Base-by-base conservation (phyloP, 2,329 filamentous ascomycete species). In the Sporothrix mexicana region DNA sequence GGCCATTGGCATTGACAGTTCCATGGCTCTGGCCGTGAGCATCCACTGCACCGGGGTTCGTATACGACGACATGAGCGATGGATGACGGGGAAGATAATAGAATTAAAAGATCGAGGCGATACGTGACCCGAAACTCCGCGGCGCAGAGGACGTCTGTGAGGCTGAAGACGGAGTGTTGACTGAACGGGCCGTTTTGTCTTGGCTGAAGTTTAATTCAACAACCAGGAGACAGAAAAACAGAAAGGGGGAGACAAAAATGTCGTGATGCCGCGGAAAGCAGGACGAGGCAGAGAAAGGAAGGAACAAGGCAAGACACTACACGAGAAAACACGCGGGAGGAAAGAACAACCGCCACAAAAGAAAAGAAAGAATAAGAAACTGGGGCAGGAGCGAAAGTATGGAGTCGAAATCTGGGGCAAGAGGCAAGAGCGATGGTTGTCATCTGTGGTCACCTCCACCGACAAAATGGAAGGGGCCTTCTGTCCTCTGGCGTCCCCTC, bases 261-360 rank as follows among this genome's bases (percentile, higher is more conserved):
- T 47, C 61, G 66, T 49, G 66, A 69, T 69, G 17, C 30, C 66
- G 66, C 66, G 66, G 66, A 68, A 55, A n/a, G 36, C 15, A 69
- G 49, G 66, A 53, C 30, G 25, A 55, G 66, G 66, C 66, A 23
- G 66, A n/a, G 30, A 69, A 55, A 36, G 30, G 25, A 30, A 51
- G 20, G 30, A 68, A 45, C 15, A 17, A 43, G 6, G 20, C 7
- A 55, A 15, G 47, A 20, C 10, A 25, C 23, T 6, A 68, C 10
- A 15, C 10, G 13, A 67, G 64, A 20, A 7, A 36, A 5, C 15
- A 61, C 20, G 30, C 36, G 25, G 20, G 45, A 23, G 36, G 17
- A 45, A 62, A n/a, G 59, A 47, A 6, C 17, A 36, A 36, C 3
- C 3, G 30, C 7, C 30, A 36, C 5, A 36, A 36, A 36, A 5